A percentile compares a stretch with the other conserved stretches of the same genome.
Conservation (phyloP, 139 green algal species). For the Volvox reticuliferus region DNA sequence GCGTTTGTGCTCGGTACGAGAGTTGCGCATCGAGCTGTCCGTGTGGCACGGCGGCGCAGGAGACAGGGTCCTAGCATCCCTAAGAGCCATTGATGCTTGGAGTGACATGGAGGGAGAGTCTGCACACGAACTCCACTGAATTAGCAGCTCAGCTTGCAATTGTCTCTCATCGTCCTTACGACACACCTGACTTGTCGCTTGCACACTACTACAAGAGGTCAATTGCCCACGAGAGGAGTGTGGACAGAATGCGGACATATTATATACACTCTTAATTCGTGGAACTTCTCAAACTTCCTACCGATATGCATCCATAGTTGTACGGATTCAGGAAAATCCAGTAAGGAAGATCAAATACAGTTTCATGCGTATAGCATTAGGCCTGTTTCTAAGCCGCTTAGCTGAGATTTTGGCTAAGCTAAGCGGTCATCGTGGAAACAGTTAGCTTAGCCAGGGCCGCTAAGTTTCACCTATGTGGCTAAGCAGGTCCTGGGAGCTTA, state of each 20-base stretch:
- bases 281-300: too few relatives aligned
- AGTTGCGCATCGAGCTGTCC: background rate
- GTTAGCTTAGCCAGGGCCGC: too few relatives aligned
- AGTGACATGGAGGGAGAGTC: background rate
- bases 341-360: too few relatives aligned
- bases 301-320: too few relatives aligned
- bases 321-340: too few relatives aligned
- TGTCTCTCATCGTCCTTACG: background rate
- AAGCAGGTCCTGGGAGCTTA: too few relatives aligned
- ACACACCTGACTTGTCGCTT: background rate
- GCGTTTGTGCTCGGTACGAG: background rate
- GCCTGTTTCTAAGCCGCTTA: too few relatives aligned
- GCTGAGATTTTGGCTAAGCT: too few relatives aligned
- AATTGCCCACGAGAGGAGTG: background rate
- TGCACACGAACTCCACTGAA: background rate
- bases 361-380: too few relatives aligned
- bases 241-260: background rate
- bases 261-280: too few relatives aligned
- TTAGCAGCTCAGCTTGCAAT: background rate
- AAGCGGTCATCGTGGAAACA: too few relatives aligned
- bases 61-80: constrained; percentile 23
- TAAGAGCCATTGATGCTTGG: constrained; percentile 26
- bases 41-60: constrained; percentile 14
- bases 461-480: too few relatives aligned
- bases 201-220: background rate